phyloP scores from a whole-genome alignment of 208 protist species.

The Leishmania aethiopica region DNA sequence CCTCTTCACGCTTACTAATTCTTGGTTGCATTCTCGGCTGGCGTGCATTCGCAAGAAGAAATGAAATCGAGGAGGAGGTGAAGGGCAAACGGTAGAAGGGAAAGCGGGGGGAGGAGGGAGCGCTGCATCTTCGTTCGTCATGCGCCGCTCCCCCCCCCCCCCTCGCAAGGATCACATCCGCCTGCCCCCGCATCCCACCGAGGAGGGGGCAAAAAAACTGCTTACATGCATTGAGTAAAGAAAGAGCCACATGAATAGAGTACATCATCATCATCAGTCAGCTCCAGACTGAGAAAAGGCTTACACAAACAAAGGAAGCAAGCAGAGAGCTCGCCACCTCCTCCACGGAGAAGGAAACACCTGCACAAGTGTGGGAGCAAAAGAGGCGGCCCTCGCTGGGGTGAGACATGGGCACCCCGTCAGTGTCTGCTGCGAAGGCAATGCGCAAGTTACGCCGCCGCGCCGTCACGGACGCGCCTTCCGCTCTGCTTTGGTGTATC shows the following conservation, averaged over 20 bases:
- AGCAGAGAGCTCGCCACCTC: background rate
- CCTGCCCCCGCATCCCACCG: too few relatives aligned
- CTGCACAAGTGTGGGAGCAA: background rate
- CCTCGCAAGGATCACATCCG: background rate
- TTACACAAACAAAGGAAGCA: conserved; percentile 10
- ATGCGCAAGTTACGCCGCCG: too few relatives aligned
- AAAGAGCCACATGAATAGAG: background rate
- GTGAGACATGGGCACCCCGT: background rate
- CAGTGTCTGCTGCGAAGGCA: background rate
- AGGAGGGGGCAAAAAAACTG: background rate
- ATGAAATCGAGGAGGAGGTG: background rate
- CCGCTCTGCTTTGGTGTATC: background rate
- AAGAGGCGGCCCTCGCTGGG: background rate
- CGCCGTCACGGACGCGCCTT: background rate
- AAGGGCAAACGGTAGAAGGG: background rate
- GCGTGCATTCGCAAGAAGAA: background rate
- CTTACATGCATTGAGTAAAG: background rate
- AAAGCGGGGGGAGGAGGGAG: background rate
- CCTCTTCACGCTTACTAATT: too few relatives aligned
- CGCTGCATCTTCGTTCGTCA: background rate
- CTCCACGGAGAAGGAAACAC: background rate
- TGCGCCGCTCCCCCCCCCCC: background rate
- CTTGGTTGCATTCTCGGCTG: too few relatives aligned
- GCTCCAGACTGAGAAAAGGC: background rate
- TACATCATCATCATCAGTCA: conserved; percentile 3